A percentile compares a stretch with the other conserved stretches of the same genome.
Conservation (phyloP, 2,329 filamentous ascomycete genomes). For the Penicillium sumatraense region DNA sequence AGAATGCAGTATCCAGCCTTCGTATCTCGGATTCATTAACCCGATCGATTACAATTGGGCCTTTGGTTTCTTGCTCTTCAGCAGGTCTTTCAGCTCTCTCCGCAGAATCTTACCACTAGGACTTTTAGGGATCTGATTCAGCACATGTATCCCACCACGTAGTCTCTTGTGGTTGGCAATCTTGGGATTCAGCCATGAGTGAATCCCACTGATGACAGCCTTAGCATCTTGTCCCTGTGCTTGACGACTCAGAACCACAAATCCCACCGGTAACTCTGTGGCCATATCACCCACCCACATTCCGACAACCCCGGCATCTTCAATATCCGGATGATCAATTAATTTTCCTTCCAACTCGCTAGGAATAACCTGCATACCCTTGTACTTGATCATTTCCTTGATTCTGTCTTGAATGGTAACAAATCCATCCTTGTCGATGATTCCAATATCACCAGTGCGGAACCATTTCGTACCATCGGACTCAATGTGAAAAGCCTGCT, state of each 20-base stretch:
- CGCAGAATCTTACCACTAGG: constrained; percentile 39
- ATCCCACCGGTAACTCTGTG: constrained; percentile 26
- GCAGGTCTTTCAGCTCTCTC: constrained; percentile 28
- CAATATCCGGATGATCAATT: constrained; percentile 25
- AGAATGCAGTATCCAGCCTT: too few species aligned
- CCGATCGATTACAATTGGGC: constrained; percentile 14
- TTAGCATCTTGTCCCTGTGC: constrained; percentile 12
- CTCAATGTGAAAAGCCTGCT: constrained; percentile 19
- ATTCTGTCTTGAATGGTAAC: constrained; percentile 26
- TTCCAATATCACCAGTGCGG: constrained; percentile 27
- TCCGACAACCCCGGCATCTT: constrained; percentile 25
- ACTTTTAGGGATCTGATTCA: constrained; percentile 39
- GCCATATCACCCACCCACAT: constrained; percentile 26
- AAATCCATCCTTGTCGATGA: constrained; percentile 24
- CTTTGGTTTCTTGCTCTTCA: constrained; percentile 24
- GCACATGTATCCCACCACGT: constrained; percentile 37
- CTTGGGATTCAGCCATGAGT: constrained; percentile 28
- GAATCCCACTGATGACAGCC: constrained; percentile 13
- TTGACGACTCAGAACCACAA: constrained; percentile 20
- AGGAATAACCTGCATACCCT: constrained; percentile 27
- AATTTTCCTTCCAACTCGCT: constrained; percentile 28
- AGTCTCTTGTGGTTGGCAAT: constrained; percentile 39
- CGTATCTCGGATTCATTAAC: too few species aligned
- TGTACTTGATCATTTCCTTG: constrained; percentile 32
- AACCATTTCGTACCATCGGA: constrained; percentile 23